Evolutionary conservation across 2,329 filamentous ascomycete species (phyloP), one percentile per base, ranked within the genome.

Genomic region (Alternaria metachromatica): DNA sequence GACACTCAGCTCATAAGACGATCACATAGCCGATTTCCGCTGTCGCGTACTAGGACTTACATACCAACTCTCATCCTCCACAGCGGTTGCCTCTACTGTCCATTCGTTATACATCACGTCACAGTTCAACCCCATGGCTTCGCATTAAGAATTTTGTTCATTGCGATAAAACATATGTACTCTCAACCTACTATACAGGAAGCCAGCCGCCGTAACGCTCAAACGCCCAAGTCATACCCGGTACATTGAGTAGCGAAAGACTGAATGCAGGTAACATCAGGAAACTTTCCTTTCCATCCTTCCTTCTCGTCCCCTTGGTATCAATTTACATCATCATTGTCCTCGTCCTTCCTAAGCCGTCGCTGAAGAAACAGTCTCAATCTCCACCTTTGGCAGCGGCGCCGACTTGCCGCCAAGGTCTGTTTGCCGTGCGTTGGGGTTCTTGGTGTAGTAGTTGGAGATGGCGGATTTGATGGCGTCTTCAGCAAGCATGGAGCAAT

Each of bases 401-500:
- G 89, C 87, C 58, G 85, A 88, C 25, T 91, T 94, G 71, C 93
- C 92, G 59, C 90, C 89, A 11, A 97, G 87, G 77, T 94, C 89
- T 43, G 93, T 96, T 61, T 85, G 78, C 75, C 88, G 87, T 37
- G 89, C 89, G 66, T 91, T 89, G 63, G 93, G 92, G 83, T 96
- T 96, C 87, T 96, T 96, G 77, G 89, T 92, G 84, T 95, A 93
- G 85, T 96, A 97, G 81, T 97, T 93, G 68, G 89, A 90, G 77
- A 97, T 96, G 71, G 93, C 93, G 41, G 92, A 93, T 83, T 96
- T 96, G 87, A 97, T 96, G 68, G 93, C 93, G 78, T 97, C 93
- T 81, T 96, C 93, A 13, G 93, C 93, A 70, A 97, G 87, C 92
- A 96, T 96, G 55, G 92, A 95, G 86, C 93, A 97, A 82, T 97